A percentile compares a stretch with the other conserved stretches of the same genome.
phyloP scores from a whole-genome alignment of 176 grass and related monocot genomes.

The Ensete glaucum region DNA sequence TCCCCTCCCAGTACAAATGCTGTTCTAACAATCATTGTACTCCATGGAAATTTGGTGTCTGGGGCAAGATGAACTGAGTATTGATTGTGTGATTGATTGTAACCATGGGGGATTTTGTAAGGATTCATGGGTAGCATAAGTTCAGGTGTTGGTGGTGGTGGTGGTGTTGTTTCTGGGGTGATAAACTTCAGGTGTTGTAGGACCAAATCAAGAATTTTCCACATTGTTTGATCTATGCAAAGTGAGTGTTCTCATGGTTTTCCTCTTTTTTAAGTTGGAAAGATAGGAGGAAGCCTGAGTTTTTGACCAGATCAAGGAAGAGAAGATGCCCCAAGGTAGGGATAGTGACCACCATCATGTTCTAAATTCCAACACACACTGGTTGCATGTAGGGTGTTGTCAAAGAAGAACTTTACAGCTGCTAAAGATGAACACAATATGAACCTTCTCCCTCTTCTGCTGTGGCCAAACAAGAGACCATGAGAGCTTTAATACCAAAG shows the following conservation, averaged over 20 bases:
- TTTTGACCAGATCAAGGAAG: constrained; percentile 3
- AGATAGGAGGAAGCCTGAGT: background rate
- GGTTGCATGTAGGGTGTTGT: background rate
- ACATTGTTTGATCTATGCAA: background rate
- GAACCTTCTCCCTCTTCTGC: no score
- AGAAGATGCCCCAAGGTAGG: background rate
- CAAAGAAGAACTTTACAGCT: background rate
- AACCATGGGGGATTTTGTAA: no score
- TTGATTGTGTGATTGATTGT: no score
- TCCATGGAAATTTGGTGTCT: no score
- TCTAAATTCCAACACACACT: background rate
- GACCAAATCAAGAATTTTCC: background rate
- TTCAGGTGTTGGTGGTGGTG: background rate
- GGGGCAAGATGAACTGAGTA: no score
- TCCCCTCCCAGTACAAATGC: no score
- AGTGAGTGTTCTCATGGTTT: background rate
- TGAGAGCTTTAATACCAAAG: no score
- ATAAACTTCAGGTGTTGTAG: no score
- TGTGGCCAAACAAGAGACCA: no score
- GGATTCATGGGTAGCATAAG: no score
- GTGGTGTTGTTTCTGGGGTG: background rate
- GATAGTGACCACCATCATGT: background rate
- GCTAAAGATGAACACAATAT: no score
- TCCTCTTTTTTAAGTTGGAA: background rate
- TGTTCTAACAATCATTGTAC: no score